Evolutionary conservation across 768 basidiomycete species (phyloP).

Genomic region (Pisolithus microcarpus): DNA sequence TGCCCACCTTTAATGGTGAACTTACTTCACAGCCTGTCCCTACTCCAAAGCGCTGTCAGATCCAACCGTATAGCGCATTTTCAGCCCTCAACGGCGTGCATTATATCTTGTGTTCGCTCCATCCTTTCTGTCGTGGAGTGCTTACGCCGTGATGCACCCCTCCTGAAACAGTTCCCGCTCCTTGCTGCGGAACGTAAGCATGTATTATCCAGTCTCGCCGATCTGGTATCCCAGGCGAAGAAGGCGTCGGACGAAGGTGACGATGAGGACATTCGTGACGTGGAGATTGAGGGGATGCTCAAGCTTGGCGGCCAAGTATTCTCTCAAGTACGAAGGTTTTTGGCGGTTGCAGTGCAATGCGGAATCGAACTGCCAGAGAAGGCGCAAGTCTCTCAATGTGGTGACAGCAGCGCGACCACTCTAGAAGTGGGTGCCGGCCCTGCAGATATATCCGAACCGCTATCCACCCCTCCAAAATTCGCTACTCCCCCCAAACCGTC

Average conservation of each 20-base stretch:
- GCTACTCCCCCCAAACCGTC: constrained; percentile 28
- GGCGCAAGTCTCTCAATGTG: constrained; percentile 26
- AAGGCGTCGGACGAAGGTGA: constrained; percentile 46
- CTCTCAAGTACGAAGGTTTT: constrained; percentile 69
- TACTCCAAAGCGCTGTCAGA: constrained; percentile 80
- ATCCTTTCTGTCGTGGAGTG: constrained; percentile 81
- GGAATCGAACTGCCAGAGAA: constrained; percentile 61
- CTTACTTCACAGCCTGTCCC: constrained; percentile 74
- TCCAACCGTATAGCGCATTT: constrained; percentile 77
- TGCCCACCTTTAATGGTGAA: constrained; percentile 78
- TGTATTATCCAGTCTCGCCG: constrained; percentile 73
- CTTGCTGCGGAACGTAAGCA: constrained; percentile 75
- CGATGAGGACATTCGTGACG: constrained; percentile 39
- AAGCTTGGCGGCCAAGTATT: constrained; percentile 76
- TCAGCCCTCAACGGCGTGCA: constrained; percentile 88
- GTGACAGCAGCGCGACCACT: constrained; percentile 7
- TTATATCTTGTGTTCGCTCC: constrained; percentile 88
- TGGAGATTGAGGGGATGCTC: constrained; percentile 72
- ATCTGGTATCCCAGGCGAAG: constrained; percentile 75
- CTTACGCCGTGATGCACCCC: constrained; percentile 70
- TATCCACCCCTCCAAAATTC: constrained; percentile 8
- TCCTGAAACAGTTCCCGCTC: constrained; percentile 57
- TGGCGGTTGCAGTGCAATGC: constrained; percentile 69
- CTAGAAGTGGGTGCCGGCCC: constrained; percentile 7
- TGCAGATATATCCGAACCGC: constrained; percentile 11